Conservation (phyloP, 2,329 filamentous ascomycete species). For the Fusarium sp. region DNA sequence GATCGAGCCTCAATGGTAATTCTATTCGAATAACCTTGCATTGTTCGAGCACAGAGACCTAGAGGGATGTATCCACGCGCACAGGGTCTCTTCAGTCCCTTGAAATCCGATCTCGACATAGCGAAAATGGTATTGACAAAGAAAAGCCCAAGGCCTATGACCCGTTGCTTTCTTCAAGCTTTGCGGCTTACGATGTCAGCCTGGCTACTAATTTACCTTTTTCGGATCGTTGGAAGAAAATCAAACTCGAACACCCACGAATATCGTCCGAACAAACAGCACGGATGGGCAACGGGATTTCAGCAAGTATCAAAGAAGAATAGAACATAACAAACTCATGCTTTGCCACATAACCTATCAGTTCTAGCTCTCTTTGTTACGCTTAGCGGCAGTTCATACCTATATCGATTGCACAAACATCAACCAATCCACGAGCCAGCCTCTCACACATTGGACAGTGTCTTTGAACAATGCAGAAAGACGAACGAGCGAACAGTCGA, state of each 20-base stretch:
- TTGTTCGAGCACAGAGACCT: not conserved
- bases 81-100: not conserved
- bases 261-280: not conserved
- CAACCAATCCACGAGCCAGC: not conserved
- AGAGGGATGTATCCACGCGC: not conserved
- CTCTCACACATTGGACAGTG: not conserved
- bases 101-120: not conserved
- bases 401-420: not conserved
- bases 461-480: not conserved
- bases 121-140: not conserved
- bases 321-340: slow-evolving; percentile 6
- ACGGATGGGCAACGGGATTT: slow-evolving; percentile 10
- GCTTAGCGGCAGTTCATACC: not conserved
- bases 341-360: not conserved
- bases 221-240: slow-evolving; percentile 1
- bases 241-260: not conserved
- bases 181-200: slow-evolving; percentile 7
- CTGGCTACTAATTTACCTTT: not conserved
- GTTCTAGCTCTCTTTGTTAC: slow-evolving; percentile 3
- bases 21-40: not conserved
- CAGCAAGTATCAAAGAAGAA: slow-evolving; percentile 5
- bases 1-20: not conserved
- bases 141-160: not conserved
- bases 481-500: not conserved
- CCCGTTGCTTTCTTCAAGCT: not conserved